Conservation (phyloP, 2,329 filamentous ascomycete species). For the Hypoxylon sp. region DNA sequence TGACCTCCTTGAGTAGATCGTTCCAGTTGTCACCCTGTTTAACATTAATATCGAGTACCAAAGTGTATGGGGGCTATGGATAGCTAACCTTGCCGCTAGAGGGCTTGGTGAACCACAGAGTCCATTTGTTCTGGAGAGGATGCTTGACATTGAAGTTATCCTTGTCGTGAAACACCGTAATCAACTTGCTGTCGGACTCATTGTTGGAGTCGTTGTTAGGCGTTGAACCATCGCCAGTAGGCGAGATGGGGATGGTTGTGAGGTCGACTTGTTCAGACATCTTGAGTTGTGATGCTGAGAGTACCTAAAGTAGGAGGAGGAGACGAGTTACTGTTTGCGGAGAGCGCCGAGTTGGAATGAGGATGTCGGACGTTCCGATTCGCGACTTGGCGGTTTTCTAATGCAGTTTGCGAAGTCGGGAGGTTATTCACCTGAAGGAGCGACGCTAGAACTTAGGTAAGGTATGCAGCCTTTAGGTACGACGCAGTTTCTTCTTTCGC, state of each 20-base stretch:
- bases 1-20: slow-evolving; percentile 96
- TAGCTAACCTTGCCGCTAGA: slow-evolving; percentile 87
- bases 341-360: slow-evolving; percentile 6
- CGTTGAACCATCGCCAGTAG: slow-evolving; percentile 70
- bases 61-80: background rate
- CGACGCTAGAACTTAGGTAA: background rate
- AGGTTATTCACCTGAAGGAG: slow-evolving; percentile 7
- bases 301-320: slow-evolving; percentile 1
- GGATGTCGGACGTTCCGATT: slow-evolving; percentile 15
- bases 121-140: slow-evolving; percentile 97
- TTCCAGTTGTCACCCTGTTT: slow-evolving; percentile 96
- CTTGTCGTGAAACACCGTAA: slow-evolving; percentile 98
- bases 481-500: slow-evolving; percentile 20
- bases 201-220: slow-evolving; percentile 57
- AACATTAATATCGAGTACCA: slow-evolving; percentile 37
- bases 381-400: slow-evolving; percentile 17
- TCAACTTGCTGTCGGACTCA: slow-evolving; percentile 68
- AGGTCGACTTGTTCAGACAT: slow-evolving; percentile 74
- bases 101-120: slow-evolving; percentile 99
- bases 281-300: slow-evolving; percentile 43
- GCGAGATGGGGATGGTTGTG: slow-evolving; percentile 77
- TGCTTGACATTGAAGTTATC: slow-evolving; percentile 99
- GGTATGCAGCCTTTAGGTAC: background rate
- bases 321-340: background rate
- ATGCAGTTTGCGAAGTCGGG: background rate